A percentile compares a stretch with the other conserved stretches of the same genome.
Evolutionary conservation across 768 basidiomycete species (phyloP).

Genomic region (Tubosaeta sp.): DNA sequence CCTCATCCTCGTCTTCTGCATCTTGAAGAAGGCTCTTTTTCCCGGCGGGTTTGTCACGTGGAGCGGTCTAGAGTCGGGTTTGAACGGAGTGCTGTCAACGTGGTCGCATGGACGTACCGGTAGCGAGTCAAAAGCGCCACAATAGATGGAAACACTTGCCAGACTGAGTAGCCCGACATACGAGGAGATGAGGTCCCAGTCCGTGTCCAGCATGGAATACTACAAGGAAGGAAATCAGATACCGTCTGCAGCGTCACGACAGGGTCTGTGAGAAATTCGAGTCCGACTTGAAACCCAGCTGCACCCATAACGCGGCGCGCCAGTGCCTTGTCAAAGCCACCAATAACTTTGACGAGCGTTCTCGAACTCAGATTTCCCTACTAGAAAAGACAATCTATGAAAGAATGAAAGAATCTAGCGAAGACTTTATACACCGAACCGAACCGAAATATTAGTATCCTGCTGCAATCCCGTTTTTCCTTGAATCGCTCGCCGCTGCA

Average conservation of each 20-base stretch:
- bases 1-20: slow-evolving; percentile 53
- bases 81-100: neutral
- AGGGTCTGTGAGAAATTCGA: neutral
- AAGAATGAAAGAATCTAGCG: neutral
- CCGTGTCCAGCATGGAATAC: slow-evolving; percentile 18
- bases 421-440: too few relatives aligned
- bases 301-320: neutral
- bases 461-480: slow-evolving; percentile 89
- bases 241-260: neutral
- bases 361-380: neutral
- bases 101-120: slow-evolving; percentile 43
- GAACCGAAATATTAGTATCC: slow-evolving; percentile 54
- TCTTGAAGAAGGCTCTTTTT: slow-evolving; percentile 29
- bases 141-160: slow-evolving; percentile 63
- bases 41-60: neutral
- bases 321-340: neutral
- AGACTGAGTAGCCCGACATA: slow-evolving; percentile 65
- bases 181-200: slow-evolving; percentile 62
- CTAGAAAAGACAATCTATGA: neutral
- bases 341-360: neutral
- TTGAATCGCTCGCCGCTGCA: slow-evolving; percentile 81
- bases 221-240: neutral
- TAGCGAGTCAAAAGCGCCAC: slow-evolving; percentile 65
- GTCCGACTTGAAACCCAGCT: neutral
- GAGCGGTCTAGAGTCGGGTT: slow-evolving; percentile 8